These are phyloP conservation scores for Ceratocystis destructans DNA, from an alignment of 2,329 filamentous ascomycete genomes.

Conservation along the genomic window DNA sequence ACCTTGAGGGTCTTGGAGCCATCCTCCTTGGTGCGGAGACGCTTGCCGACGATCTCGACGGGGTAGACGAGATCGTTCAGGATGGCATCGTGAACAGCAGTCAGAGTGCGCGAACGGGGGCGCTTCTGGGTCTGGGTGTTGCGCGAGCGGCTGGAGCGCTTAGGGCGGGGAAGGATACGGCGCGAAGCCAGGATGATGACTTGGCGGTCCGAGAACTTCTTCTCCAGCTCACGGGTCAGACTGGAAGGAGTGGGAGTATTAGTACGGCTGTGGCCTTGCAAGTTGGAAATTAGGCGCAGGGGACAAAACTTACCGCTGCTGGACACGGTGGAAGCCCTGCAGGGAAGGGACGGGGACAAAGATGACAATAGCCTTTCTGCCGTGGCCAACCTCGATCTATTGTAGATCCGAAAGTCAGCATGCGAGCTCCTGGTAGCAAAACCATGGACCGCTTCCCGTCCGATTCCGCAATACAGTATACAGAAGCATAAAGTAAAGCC, in stretches of 20 bases:
- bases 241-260: constrained; percentile 35
- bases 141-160: constrained; percentile 93
- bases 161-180: constrained; percentile 96
- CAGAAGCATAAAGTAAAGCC: constrained; percentile 21
- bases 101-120: constrained; percentile 92
- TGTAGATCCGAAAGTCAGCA: constrained; percentile 55
- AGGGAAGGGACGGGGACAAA: constrained; percentile 99
- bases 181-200: constrained; percentile 97
- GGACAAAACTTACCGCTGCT: constrained; percentile 74
- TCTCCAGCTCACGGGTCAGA: constrained; percentile 99
- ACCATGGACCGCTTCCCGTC: constrained; percentile 65
- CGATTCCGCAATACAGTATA: constrained; percentile 39
- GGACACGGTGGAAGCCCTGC: constrained; percentile 96
- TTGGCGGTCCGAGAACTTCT: constrained; percentile 99
- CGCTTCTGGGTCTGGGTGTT: constrained; percentile 98
- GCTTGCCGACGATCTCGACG: constrained; percentile 99
- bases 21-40: constrained; percentile 96
- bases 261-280: constrained; percentile 18
- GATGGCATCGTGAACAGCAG: constrained; percentile 97
- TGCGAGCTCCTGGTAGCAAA: constrained; percentile 56
- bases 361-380: constrained; percentile 99
- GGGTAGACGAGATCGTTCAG: constrained; percentile 97
- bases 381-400: constrained; percentile 99
- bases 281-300: neutral
- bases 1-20: constrained; percentile 98